A percentile compares a stretch with the other conserved stretches of the same genome.
Conservation (phyloP, 192 early-diverging fungal genomes). For the Pecoramyces ruminantium region DNA sequence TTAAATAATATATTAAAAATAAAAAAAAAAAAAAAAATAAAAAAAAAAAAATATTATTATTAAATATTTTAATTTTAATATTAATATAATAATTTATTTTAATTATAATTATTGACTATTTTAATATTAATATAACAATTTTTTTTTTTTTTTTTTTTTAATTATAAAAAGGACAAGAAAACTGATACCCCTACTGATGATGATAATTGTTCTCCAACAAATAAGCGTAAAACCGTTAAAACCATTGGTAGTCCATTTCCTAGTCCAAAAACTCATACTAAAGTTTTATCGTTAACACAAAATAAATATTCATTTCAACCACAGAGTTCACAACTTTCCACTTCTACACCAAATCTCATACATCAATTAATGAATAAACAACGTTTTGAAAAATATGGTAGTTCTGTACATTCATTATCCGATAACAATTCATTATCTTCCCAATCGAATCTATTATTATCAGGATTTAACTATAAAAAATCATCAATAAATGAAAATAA, state of each 20-base stretch:
- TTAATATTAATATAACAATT: too few species aligned
- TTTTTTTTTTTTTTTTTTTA: too few species aligned
- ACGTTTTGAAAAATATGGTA: neutral
- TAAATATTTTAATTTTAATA: too few species aligned
- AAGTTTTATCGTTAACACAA: constrained; percentile 7
- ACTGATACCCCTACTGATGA: neutral
- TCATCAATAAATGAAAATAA: too few species aligned
- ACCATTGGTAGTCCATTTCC: constrained; percentile 10
- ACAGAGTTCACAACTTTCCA: neutral
- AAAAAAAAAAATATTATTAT: too few species aligned
- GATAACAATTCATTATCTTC: neutral
- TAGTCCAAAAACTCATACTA: constrained; percentile 9
- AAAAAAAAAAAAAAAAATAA: too few species aligned
- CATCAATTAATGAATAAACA: neutral
- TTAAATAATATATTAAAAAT: too few species aligned
- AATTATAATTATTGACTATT: too few species aligned
- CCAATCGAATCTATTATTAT: neutral
- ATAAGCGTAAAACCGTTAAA: neutral
- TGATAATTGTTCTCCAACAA: neutral
- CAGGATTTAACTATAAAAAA: neutral
- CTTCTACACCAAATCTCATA: neutral
- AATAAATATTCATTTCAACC: neutral
- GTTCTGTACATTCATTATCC: neutral
- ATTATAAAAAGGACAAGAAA: neutral
- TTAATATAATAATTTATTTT: too few species aligned